Evolutionary conservation across 257 asterid genomes (phyloP), one percentile per base, ranked within the genome.

Genomic region (Agastache rugosa): DNA sequence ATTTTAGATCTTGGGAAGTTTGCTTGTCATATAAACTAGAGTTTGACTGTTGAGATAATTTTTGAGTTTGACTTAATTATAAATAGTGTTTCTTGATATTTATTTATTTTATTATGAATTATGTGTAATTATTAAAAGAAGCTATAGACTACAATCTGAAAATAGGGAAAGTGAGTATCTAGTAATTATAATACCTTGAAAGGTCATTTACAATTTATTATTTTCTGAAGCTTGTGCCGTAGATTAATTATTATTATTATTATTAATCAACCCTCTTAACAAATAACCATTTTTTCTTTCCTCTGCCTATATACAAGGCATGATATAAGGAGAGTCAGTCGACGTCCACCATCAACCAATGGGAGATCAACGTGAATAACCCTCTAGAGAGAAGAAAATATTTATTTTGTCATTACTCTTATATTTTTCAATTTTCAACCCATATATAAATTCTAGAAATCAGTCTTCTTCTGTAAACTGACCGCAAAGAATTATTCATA

Each of bases 311-410:
- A n/a, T 44, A 42, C 74, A 22, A 31, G 69, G 63, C 70, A 44
- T 34, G 14, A 55, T 67, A 55, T 69, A 5, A 63, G 81, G 72
- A 77, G 67, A 64, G 73, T 77, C 68, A 14, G 29, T 71, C 14
- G 35, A 42, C 62, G 41, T 44, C 63, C 66, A 54, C 22, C 45
- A 5, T n/a, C 34, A 48, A 62, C 62, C 51, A 56, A 62, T 70
- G 17, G 55, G 67, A 70, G 29, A 53, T 39, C 48, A 70, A 77
- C 81, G 62, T 70, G 68, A 62, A 50, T 51, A 7, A n/a, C 35
- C 16, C 76, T n/a, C 51, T 47, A 23, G 16, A 69, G 56, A 35
- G 55, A 42, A 45, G 22, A 67, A 8, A 15, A 48, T 20, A 48
- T 69, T 45, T 20, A 23, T 11, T 42, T 42, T 37, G 37, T 63